Evolutionary conservation across 2,329 filamentous ascomycete species (phyloP).

Genomic region (Penicillium occitanis): DNA sequence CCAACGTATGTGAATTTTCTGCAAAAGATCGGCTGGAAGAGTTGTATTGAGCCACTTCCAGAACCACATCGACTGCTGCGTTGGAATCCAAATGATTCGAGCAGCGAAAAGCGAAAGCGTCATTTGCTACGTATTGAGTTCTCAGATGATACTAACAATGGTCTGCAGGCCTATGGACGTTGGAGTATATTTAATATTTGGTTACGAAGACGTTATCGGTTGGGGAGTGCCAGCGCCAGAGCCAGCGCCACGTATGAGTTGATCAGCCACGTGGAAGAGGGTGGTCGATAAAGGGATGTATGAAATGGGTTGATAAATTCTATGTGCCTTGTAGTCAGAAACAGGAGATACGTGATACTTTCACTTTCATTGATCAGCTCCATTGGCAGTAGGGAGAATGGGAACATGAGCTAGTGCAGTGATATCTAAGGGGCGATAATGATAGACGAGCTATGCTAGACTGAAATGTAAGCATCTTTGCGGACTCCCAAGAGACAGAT

Average conservation of each 20-base stretch:
- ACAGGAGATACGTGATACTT: neutral
- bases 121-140: neutral
- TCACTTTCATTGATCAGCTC: neutral
- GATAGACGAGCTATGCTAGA: neutral
- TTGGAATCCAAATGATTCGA: neutral
- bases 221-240: neutral
- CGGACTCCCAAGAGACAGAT: neutral
- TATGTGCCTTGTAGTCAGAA: neutral
- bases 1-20: neutral
- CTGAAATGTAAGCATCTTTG: neutral
- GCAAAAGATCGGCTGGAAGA: neutral
- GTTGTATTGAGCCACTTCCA: neutral
- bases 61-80: neutral
- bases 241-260: neutral
- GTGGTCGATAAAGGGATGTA: neutral
- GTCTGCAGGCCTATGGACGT: neutral
- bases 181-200: neutral
- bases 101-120: neutral
- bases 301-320: neutral
- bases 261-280: neutral
- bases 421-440: neutral
- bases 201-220: neutral
- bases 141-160: too few relatives aligned
- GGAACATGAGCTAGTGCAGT: neutral
- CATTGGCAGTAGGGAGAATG: neutral